These are phyloP conservation scores for Xenoacremonium recifei DNA, from an alignment of 2,329 filamentous ascomycete species.

Conservation along the genomic window DNA sequence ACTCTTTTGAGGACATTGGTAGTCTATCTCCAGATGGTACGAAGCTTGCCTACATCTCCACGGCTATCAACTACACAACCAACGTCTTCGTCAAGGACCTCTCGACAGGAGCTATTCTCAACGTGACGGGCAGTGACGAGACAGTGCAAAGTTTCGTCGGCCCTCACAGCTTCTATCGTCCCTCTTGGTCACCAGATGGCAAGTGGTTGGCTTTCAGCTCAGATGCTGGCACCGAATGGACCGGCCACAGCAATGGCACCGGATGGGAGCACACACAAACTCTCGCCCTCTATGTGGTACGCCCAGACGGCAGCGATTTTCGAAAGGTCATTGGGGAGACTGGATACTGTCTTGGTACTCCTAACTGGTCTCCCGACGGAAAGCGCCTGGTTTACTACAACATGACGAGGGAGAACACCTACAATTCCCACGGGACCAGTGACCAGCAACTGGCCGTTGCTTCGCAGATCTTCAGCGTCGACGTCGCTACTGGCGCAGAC, in stretches of 20 bases:
- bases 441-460: conserved; percentile 2
- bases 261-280: too few relatives aligned
- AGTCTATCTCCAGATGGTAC: conserved; percentile 4
- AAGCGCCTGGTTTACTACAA: conserved; percentile 6
- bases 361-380: conserved; percentile 6
- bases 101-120: neutral
- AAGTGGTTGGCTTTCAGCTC: conserved; percentile 4
- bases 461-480: conserved; percentile 6
- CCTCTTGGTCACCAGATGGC: conserved; percentile 4
- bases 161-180: conserved; percentile 6
- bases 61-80: conserved; percentile 8
- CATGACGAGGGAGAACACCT: conserved; percentile 4
- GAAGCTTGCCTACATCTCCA: conserved; percentile 6
- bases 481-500: conserved; percentile 1
- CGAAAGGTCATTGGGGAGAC: too few relatives aligned
- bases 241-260: too few relatives aligned
- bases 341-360: conserved; percentile 6
- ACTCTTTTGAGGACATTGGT: conserved; percentile 8
- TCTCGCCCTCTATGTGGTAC: too few relatives aligned
- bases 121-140: conserved; percentile 6
- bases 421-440: conserved; percentile 2
- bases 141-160: conserved; percentile 4
- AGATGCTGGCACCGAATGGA: too few relatives aligned
- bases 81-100: conserved; percentile 7
- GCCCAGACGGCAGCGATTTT: too few relatives aligned